Evolutionary conservation across 1,139 yeast genomes (phyloP).

Genomic region (Yamadazyma atmosphaerica): DNA sequence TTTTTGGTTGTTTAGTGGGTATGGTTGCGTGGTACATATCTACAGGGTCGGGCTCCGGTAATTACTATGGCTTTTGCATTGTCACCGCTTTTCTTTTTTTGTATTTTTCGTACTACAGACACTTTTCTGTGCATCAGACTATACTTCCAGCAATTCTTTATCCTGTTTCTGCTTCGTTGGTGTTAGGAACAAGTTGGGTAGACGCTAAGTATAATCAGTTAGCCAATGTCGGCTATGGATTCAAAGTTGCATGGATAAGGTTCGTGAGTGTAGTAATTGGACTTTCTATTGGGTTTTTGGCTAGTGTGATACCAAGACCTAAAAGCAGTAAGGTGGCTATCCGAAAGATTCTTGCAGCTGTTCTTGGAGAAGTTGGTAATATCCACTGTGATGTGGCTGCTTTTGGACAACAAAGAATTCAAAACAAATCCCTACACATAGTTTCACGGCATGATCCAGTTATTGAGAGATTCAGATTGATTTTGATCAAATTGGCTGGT

Average conservation of each 20-base stretch:
- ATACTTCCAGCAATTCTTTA: slow-evolving; percentile 31
- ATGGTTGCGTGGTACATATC: slow-evolving; percentile 41
- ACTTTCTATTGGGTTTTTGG: slow-evolving; percentile 30
- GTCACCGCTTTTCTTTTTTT: slow-evolving; percentile 30
- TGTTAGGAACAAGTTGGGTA: slow-evolving; percentile 38
- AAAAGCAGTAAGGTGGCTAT: slow-evolving; percentile 31
- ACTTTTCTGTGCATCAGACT: slow-evolving; percentile 31
- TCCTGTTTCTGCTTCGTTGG: slow-evolving; percentile 32
- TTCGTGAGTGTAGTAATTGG: slow-evolving; percentile 33
- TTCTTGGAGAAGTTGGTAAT: slow-evolving; percentile 28
- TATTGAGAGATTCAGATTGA: slow-evolving; percentile 23
- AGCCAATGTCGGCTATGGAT: slow-evolving; percentile 15
- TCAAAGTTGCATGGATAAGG: slow-evolving; percentile 27
- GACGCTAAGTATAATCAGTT: slow-evolving; percentile 17
- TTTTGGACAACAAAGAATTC: slow-evolving; percentile 26
- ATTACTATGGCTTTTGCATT: slow-evolving; percentile 32
- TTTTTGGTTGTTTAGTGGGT: slow-evolving; percentile 34
- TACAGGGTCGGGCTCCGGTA: slow-evolving; percentile 31
- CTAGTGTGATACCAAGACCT: slow-evolving; percentile 33
- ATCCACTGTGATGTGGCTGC: slow-evolving; percentile 31
- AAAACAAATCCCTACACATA: slow-evolving; percentile 22
- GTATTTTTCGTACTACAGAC: slow-evolving; percentile 29
- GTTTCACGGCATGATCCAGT: slow-evolving; percentile 25
- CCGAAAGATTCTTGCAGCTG: slow-evolving; percentile 24
- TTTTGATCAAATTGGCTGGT: slow-evolving; percentile 24